Evolutionary conservation across 1,284 basidiomycete genomes (phyloP).

Genomic region (Ustilago shanxiensis): DNA sequence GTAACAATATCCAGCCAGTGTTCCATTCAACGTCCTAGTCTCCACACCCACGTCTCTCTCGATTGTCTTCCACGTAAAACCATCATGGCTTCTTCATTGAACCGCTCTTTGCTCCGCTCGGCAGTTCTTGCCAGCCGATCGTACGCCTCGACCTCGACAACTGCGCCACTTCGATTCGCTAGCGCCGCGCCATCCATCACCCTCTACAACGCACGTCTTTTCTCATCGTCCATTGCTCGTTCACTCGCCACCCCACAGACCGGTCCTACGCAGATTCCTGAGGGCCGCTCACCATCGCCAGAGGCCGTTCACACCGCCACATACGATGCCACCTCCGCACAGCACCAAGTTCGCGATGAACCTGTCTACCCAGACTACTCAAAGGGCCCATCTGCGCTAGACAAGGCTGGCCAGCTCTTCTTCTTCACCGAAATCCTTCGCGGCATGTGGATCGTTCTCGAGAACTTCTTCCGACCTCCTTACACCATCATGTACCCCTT

Average conservation of each 20-base stretch:
- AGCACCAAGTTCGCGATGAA: slow-evolving; percentile 28
- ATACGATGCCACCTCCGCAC: slow-evolving; percentile 33
- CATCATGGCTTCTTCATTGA: slow-evolving; percentile 48
- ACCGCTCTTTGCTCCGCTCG: slow-evolving; percentile 51
- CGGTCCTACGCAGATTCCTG: slow-evolving; percentile 40
- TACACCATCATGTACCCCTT: slow-evolving; percentile 87
- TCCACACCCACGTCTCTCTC: not conserved
- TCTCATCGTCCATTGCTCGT: slow-evolving; percentile 47
- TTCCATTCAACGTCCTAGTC: not conserved
- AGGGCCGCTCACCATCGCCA: slow-evolving; percentile 33
- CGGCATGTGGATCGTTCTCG: slow-evolving; percentile 99
- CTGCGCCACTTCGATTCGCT: slow-evolving; percentile 40
- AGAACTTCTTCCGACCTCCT: slow-evolving; percentile 96
- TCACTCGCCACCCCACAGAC: slow-evolving; percentile 51
- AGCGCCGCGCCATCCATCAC: slow-evolving; percentile 34
- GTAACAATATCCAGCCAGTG: not conserved
- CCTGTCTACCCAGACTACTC: slow-evolving; percentile 71
- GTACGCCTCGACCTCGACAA: slow-evolving; percentile 37
- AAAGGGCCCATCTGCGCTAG: slow-evolving; percentile 77
- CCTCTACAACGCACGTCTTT: slow-evolving; percentile 41
- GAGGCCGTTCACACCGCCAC: slow-evolving; percentile 43
- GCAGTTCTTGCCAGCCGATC: slow-evolving; percentile 48
- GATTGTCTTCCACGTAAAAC: not conserved
- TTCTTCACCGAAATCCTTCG: slow-evolving; percentile 98
- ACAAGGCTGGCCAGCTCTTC: slow-evolving; percentile 96